Conservation (phyloP, 108 stramenopile species). For the Stephanodiscus minutulus region DNA sequence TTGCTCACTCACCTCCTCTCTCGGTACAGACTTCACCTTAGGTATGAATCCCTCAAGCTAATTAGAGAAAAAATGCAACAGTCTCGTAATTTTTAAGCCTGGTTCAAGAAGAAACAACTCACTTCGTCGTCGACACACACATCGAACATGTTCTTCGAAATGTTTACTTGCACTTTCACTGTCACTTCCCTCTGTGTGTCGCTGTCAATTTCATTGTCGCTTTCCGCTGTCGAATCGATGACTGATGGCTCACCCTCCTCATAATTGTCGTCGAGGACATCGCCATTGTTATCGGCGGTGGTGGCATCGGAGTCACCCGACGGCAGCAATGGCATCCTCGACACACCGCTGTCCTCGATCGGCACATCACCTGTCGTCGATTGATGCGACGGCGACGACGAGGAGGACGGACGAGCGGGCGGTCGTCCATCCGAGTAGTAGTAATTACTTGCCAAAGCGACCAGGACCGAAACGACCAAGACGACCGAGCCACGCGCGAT, state of each 20-base stretch:
- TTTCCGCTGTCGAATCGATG: neutral
- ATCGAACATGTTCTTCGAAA: neutral
- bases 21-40: neutral
- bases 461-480: slow-evolving; percentile 44
- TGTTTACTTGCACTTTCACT: neutral
- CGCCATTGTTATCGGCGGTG: neutral
- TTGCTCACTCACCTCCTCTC: neutral
- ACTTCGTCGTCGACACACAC: slow-evolving; percentile 22
- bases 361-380: too few relatives aligned
- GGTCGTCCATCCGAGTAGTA: slow-evolving; percentile 10
- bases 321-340: neutral
- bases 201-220: neutral
- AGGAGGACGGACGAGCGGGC: neutral
- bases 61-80: neutral
- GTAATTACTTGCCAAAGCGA: slow-evolving; percentile 22
- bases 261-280: neutral
- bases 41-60: neutral
- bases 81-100: too few relatives aligned
- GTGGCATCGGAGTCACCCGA: neutral
- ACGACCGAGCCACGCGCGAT: slow-evolving; percentile 34
- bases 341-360: too few relatives aligned
- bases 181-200: neutral
- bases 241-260: neutral
- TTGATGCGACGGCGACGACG: neutral
- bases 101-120: slow-evolving; percentile 29